phyloP scores from a whole-genome alignment of 805 yeast species.

The Starmera quercuum region DNA sequence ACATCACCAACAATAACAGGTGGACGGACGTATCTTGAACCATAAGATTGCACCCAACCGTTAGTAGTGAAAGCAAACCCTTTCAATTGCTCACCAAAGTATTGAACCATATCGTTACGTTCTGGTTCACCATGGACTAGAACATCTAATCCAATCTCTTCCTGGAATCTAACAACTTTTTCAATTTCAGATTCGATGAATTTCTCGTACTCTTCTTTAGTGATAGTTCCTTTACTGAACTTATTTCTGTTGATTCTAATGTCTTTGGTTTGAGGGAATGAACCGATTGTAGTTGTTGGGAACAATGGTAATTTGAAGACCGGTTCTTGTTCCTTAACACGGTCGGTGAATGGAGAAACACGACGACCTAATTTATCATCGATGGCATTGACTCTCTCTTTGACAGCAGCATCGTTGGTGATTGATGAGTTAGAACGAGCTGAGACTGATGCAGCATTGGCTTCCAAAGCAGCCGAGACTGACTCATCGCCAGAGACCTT shows the following conservation, averaged over 20 bases:
- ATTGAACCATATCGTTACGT: constrained; percentile 99
- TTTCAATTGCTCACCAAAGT: constrained; percentile 97
- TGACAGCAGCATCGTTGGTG: constrained; percentile 89
- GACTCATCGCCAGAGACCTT: constrained; percentile 69
- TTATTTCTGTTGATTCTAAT: constrained; percentile 98
- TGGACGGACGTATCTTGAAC: constrained; percentile 99
- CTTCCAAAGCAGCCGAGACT: constrained; percentile 69
- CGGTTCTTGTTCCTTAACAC: constrained; percentile 82
- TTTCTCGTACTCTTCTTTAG: constrained; percentile 91
- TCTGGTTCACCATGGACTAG: constrained; percentile 99
- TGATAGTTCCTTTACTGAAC: constrained; percentile 91
- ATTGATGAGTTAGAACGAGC: constrained; percentile 81
- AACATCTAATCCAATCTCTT: constrained; percentile 96
- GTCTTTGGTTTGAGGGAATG: constrained; percentile 99
- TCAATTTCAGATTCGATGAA: constrained; percentile 97
- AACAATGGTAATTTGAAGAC: constrained; percentile 91
- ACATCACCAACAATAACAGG: constrained; percentile 99
- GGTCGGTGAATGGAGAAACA: constrained; percentile 75
- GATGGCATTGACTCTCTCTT: constrained; percentile 74
- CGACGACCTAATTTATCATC: constrained; percentile 76
- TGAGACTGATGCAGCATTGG: constrained; percentile 79
- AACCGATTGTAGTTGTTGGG: constrained; percentile 99
- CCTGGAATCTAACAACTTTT: constrained; percentile 96
- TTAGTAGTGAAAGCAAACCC: constrained; percentile 98
- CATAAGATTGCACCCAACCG: constrained; percentile 99